Conservation (phyloP, 495 filamentous ascomycete species). For the Elasticomyces elasticus region DNA sequence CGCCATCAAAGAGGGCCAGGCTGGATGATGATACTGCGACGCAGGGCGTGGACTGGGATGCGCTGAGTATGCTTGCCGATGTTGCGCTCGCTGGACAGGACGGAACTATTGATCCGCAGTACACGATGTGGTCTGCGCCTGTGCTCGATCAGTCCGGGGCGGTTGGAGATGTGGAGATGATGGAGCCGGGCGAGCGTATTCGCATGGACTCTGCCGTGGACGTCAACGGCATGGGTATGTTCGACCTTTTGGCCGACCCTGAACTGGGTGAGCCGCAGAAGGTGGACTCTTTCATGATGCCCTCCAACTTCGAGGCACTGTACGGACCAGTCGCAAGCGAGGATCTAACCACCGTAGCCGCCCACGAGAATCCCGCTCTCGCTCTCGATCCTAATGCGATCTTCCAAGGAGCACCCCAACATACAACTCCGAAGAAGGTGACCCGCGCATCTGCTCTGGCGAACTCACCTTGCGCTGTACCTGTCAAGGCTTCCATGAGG, state of each 20-base stretch:
- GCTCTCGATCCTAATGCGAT: not conserved
- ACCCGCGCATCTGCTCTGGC: constrained; percentile 11
- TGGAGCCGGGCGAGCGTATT: no score
- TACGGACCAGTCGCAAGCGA: no score
- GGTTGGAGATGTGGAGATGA: not conserved
- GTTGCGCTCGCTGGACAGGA: not conserved
- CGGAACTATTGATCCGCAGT: constrained; percentile 4
- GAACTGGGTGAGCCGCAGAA: no score
- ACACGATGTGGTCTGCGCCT: not conserved
- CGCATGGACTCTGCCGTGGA: not conserved
- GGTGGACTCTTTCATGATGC: no score
- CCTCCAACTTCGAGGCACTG: no score
- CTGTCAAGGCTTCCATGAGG: constrained; percentile 6
- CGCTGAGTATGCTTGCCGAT: constrained; percentile 1
- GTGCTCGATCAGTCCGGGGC: not conserved
- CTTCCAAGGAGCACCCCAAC: not conserved
- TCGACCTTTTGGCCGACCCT: no score
- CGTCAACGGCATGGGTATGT: not conserved
- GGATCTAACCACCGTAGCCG: no score
- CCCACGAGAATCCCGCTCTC: no score
- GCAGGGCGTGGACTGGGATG: not conserved
- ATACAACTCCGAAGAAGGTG: constrained; percentile 1
- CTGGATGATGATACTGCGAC: not conserved
- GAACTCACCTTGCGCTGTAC: constrained; percentile 8
- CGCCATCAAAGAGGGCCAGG: constrained; percentile 3